Evolutionary conservation across 2,329 filamentous ascomycete genomes (phyloP).

Genomic region (Neonectria coccinea): DNA sequence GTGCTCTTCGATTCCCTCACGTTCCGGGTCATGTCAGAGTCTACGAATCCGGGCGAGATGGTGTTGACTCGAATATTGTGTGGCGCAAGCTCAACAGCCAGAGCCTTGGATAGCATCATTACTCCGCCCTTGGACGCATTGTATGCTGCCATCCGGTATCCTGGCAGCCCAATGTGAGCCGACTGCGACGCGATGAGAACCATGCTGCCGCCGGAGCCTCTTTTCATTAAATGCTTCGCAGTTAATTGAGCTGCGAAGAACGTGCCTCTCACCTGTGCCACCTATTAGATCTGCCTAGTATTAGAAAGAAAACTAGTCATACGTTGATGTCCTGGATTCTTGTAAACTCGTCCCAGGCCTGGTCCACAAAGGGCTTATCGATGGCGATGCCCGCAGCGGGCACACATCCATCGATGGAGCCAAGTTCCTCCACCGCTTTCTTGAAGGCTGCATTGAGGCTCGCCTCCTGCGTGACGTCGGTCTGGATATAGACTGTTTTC

Average conservation of each 20-base stretch:
- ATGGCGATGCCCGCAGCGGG: constrained; percentile 53
- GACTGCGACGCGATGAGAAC: too few relatives aligned
- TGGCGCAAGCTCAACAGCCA: too few relatives aligned
- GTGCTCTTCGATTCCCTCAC: too few relatives aligned
- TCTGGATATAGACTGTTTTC: constrained; percentile 44
- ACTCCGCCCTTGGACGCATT: too few relatives aligned
- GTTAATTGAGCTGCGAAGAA: constrained; percentile 53
- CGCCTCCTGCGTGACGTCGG: constrained; percentile 45
- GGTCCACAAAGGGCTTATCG: constrained; percentile 56
- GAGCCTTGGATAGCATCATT: too few relatives aligned
- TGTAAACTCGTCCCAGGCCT: constrained; percentile 54
- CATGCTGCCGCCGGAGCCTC: not conserved
- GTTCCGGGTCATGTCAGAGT: too few relatives aligned
- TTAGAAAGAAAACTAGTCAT: constrained; percentile 14
- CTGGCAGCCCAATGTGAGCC: too few relatives aligned
- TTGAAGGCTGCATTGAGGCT: constrained; percentile 41
- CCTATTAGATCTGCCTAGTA: not conserved
- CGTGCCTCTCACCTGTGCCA: constrained; percentile 51
- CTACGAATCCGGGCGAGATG: too few relatives aligned
- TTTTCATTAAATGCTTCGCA: not conserved
- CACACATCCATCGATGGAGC: constrained; percentile 44
- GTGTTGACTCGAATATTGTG: too few relatives aligned
- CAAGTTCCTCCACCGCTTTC: constrained; percentile 37
- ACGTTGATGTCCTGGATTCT: constrained; percentile 56
- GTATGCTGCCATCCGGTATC: too few relatives aligned